These are phyloP conservation scores for Neurospora pannonica DNA, from an alignment of 495 filamentous ascomycete genomes.

Conservation along the genomic window DNA sequence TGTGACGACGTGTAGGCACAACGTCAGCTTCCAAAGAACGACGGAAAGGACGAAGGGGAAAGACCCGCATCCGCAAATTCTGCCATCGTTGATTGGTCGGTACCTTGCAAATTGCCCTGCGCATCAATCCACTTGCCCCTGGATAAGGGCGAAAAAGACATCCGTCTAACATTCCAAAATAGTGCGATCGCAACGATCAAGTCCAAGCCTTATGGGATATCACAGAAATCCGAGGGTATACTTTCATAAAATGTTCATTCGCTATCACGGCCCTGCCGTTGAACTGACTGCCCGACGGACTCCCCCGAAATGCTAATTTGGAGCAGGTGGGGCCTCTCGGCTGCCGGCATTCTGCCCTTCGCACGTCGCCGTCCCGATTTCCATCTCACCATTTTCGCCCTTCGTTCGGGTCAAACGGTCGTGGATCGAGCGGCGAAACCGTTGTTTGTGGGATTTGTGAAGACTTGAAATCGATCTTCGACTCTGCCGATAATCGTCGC, in stretches of 20 bases:
- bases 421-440: not conserved
- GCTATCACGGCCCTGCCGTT: not conserved
- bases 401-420: not conserved
- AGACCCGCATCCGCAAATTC: not conserved
- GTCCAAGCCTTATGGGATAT: not conserved
- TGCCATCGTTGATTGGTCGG: not conserved
- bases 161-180: not conserved
- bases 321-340: not conserved
- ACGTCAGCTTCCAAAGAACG: not conserved
- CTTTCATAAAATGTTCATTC: not conserved
- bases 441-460: not conserved
- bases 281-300: not conserved
- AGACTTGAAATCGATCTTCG: not conserved
- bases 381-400: not conserved
- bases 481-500: not conserved
- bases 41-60: not conserved
- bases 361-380: not conserved
- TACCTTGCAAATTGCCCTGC: not conserved
- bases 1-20: not conserved
- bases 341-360: not conserved
- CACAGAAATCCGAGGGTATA: not conserved
- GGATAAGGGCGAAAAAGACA: not conserved
- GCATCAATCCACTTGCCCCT: not conserved
- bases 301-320: not conserved
- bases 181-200: not conserved